These are phyloP conservation scores for Parastagonospora nodorum DNA, from an alignment of 2,329 filamentous ascomycete species.

Conservation along the genomic window DNA sequence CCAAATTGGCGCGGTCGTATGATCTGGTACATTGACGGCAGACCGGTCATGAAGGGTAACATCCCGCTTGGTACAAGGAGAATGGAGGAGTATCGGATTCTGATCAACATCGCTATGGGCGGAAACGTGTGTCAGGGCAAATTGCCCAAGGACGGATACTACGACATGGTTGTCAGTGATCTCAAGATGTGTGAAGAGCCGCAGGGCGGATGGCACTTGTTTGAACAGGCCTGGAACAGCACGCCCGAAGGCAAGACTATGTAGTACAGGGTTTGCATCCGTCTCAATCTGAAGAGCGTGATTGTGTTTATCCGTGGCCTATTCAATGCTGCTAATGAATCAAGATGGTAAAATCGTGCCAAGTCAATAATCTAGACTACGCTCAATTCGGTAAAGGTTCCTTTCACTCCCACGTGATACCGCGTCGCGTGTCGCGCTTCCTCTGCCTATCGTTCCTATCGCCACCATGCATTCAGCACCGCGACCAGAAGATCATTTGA, in stretches of 20 bases:
- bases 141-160: conserved; percentile 58
- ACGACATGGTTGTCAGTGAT: conserved; percentile 62
- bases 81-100: conserved; percentile 61
- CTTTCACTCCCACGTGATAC: not conserved
- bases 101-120: conserved; percentile 67
- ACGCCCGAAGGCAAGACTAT: conserved; percentile 37
- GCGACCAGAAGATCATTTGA: not conserved
- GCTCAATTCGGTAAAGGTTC: no score
- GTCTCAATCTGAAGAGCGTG: no score
- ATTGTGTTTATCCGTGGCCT: no score
- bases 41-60: conserved; percentile 61
- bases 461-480: conserved; percentile 4
- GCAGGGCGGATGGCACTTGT: conserved; percentile 60
- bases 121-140: conserved; percentile 62
- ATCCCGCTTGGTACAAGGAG: conserved; percentile 60
- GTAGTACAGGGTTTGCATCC: not conserved
- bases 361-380: no score
- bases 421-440: conserved; percentile 15
- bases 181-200: conserved; percentile 60
- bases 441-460: conserved; percentile 1
- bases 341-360: no score
- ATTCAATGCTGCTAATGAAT: no score
- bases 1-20: conserved; percentile 53
- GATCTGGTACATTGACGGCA: conserved; percentile 65
- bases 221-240: conserved; percentile 57